Percentiles rank a stretch among this genome's conserved stretches.
Conservation (phyloP, 2,329 filamentous ascomycete genomes). For the Ceratocystis albifundus region DNA sequence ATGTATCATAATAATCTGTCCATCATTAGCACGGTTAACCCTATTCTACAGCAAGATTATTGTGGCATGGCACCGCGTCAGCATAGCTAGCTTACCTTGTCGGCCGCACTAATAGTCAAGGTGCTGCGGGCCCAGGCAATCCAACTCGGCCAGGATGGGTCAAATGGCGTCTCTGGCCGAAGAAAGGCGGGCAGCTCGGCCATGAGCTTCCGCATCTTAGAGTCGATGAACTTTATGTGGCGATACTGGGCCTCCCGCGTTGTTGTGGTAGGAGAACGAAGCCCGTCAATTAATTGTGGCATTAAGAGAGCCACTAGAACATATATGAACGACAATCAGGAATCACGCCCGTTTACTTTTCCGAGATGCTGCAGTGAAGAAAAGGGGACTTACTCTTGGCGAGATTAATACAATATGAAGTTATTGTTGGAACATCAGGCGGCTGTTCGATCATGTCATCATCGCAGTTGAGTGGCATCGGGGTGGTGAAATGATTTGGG, state of each 20-base stretch:
- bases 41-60: too few species aligned
- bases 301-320: constrained; percentile 20
- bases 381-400: constrained; percentile 18
- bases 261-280: constrained; percentile 15
- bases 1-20: constrained; percentile 22
- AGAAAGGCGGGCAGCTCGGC: constrained; percentile 15
- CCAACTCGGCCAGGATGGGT: constrained; percentile 20
- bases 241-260: constrained; percentile 20
- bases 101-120: constrained; percentile 21
- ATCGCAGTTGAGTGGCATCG: constrained; percentile 21
- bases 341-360: neutral
- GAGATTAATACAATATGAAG: constrained; percentile 21
- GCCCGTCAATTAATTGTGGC: constrained; percentile 20
- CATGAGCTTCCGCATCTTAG: constrained; percentile 18
- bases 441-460: constrained; percentile 21
- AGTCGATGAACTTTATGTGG: constrained; percentile 15
- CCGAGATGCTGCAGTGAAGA: neutral
- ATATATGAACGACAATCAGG: neutral
- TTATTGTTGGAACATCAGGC: constrained; percentile 20
- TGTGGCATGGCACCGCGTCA: neutral
- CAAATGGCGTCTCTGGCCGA: constrained; percentile 9
- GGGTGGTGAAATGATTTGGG: constrained; percentile 22
- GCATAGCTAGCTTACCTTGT: constrained; percentile 14
- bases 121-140: constrained; percentile 22
- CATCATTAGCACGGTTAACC: neutral